phyloP scores from a whole-genome alignment of 352 stramenopile species.

The Elongisporangium anandrum region DNA sequence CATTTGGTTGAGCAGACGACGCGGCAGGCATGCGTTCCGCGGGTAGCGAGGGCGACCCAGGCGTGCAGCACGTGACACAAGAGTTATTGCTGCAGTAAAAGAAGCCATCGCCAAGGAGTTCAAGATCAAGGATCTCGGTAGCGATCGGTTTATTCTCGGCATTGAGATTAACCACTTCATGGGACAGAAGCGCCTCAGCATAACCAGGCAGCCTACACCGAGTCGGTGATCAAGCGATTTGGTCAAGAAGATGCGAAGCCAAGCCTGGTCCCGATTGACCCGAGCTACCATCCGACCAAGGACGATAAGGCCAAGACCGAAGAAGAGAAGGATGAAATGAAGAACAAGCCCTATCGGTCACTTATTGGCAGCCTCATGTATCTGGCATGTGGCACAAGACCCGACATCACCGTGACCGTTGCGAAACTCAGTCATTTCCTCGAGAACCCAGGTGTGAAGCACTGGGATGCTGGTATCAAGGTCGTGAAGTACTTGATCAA shows the following conservation, averaged over 20 bases:
- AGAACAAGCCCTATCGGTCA: slow-evolving; percentile 9
- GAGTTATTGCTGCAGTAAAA: slow-evolving; percentile 6
- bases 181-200: not conserved
- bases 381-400: slow-evolving; percentile 13
- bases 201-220: slow-evolving; percentile 5
- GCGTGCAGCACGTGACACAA: not conserved
- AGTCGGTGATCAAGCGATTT: slow-evolving; percentile 9
- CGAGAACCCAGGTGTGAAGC: slow-evolving; percentile 13
- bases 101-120: slow-evolving; percentile 5
- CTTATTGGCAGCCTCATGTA: slow-evolving; percentile 17
- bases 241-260: slow-evolving; percentile 11
- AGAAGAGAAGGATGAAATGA: slow-evolving; percentile 10
- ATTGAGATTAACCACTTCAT: slow-evolving; percentile 19
- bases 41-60: too few relatives aligned
- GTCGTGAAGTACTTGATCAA: slow-evolving; percentile 13
- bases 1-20: too few relatives aligned
- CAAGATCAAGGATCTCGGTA: slow-evolving; percentile 11
- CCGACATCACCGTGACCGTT: slow-evolving; percentile 12
- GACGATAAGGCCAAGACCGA: slow-evolving; percentile 2
- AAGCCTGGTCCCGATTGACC: slow-evolving; percentile 4
- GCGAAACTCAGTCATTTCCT: slow-evolving; percentile 16
- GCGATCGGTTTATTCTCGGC: slow-evolving; percentile 16
- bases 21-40: too few relatives aligned
- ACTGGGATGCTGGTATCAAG: slow-evolving; percentile 12
- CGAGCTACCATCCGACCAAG: slow-evolving; percentile 3